Percentiles rank a stretch among this genome's conserved stretches.
Conservation (phyloP, 1,284 basidiomycete genomes). For the Pseudozyma hubeiensis region DNA sequence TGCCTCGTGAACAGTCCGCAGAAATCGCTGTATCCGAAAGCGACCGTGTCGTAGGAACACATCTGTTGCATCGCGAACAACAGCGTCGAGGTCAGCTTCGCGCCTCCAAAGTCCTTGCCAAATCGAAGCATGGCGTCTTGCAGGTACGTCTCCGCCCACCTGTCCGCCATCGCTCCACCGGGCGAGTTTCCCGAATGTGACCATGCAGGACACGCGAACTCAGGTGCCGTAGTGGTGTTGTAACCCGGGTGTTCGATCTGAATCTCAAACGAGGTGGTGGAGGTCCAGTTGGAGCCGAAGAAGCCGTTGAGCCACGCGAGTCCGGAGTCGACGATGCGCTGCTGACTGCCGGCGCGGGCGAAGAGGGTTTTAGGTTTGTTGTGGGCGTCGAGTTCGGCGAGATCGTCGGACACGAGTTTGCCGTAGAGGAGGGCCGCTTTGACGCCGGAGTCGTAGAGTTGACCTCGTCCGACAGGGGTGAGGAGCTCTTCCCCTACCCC, state of each 20-base stretch:
- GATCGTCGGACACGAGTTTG: constrained; percentile 36
- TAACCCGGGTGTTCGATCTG: constrained; percentile 62
- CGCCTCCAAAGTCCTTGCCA: constrained; percentile 45
- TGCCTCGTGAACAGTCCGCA: constrained; percentile 88
- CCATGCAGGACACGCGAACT: constrained; percentile 57
- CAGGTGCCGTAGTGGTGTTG: constrained; percentile 66
- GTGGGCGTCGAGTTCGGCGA: constrained; percentile 18
- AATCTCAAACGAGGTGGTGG: constrained; percentile 57
- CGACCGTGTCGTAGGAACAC: constrained; percentile 76
- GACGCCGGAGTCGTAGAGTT: constrained; percentile 58
- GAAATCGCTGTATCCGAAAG: constrained; percentile 88
- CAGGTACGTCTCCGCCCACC: constrained; percentile 63
- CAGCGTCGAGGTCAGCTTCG: constrained; percentile 41
- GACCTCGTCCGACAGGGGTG: constrained; percentile 61
- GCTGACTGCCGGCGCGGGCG: constrained; percentile 64
- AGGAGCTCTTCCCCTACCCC: constrained; percentile 63
- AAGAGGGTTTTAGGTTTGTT: constrained; percentile 50
- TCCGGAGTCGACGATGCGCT: constrained; percentile 65
- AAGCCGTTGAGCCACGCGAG: constrained; percentile 59
- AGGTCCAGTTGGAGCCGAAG: constrained; percentile 46
- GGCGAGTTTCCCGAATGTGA: constrained; percentile 14
- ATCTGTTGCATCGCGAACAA: constrained; percentile 63
- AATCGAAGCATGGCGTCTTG: constrained; percentile 57
- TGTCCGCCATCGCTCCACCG: constrained; percentile 27
- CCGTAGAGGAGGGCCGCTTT: constrained; percentile 59